Base-by-base conservation (phyloP, 345 rosid genomes). In the Adansonia digitata region DNA sequence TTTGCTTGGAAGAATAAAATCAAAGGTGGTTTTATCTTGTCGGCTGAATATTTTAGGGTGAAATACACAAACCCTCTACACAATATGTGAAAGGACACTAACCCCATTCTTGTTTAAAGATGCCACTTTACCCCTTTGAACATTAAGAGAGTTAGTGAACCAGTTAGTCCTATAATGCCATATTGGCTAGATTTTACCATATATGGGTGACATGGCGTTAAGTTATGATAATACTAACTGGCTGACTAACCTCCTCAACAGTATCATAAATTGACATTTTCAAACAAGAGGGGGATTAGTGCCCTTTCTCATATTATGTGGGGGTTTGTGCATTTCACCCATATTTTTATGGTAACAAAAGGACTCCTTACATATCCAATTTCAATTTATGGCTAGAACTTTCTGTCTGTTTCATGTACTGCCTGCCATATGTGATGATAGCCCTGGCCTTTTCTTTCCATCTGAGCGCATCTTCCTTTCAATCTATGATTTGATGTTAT, bases 401-500 rank as follows among this genome's bases (percentile, higher is more conserved):
- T 51, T 67, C 46, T 29, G n/a, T 49, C 60, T 10, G 43, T 18
- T n/a, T n/a, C n/a, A 31, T 18, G 39, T 18, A 51, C 17, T 46
- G 35, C 24, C 24, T 43, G 12, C 37, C 20, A 13, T 43, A 67
- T 26, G 39, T 29, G 72, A 46, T 40, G 57, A 26, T 17, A 62
- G 20, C 40, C 40, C 34, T 34, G 20, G 10, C 35, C 24, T 71
- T 61, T 60, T 43, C 46, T 71, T 77, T 73, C 76, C 57, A 72
- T 31, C 24, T 5, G 29, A 49, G 5, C 11, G 12, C 27, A 49
- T 49, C 15, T n/a, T 69, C 11, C 73, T 2, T 69, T 34, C 43
- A 45, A 5, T 46, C 71, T 68, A 7, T n/a, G n/a, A n/a, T 49
- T 51, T 69, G 59, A 69, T 69, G 40, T 40, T 74, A 67, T 71